Percentiles rank a stretch among this genome's conserved stretches.
phyloP scores from a whole-genome alignment of 805 yeast genomes.

The Yarrowia divulgata region DNA sequence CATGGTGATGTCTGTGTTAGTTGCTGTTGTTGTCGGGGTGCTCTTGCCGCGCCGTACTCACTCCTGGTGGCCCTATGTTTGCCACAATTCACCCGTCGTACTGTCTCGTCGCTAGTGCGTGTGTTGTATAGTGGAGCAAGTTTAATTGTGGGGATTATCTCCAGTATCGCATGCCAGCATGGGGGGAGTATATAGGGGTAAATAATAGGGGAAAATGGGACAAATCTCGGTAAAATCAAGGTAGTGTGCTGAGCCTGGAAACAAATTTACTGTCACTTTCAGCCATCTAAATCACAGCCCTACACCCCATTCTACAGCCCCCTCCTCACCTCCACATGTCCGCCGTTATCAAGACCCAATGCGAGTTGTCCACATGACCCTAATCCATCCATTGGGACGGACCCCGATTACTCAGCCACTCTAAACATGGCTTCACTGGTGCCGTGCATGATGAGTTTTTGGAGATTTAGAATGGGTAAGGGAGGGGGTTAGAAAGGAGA shows the following conservation, averaged over 20 bases:
- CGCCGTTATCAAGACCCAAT: constrained; percentile 30
- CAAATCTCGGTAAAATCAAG: neutral
- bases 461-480: no score
- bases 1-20: constrained; percentile 33
- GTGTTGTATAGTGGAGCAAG: constrained; percentile 30
- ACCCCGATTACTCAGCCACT: neutral
- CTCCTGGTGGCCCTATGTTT: constrained; percentile 5
- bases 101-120: constrained; percentile 29
- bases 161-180: neutral
- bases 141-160: constrained; percentile 29
- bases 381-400: constrained; percentile 5
- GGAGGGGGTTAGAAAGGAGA: no score
- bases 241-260: no score
- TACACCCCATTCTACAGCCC: no score
- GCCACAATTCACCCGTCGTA: constrained; percentile 23
- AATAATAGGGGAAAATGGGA: neutral
- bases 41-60: neutral
- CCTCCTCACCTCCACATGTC: no score
- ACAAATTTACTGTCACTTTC: neutral
- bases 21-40: no score
- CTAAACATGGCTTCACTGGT: neutral
- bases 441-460: neutral
- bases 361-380: constrained; percentile 32
- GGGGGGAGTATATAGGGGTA: neutral
- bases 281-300: no score